Percentiles rank a stretch among this genome's conserved stretches.
Evolutionary conservation across 139 green algal genomes (phyloP).

Genomic region (Tetraselmis striata): DNA sequence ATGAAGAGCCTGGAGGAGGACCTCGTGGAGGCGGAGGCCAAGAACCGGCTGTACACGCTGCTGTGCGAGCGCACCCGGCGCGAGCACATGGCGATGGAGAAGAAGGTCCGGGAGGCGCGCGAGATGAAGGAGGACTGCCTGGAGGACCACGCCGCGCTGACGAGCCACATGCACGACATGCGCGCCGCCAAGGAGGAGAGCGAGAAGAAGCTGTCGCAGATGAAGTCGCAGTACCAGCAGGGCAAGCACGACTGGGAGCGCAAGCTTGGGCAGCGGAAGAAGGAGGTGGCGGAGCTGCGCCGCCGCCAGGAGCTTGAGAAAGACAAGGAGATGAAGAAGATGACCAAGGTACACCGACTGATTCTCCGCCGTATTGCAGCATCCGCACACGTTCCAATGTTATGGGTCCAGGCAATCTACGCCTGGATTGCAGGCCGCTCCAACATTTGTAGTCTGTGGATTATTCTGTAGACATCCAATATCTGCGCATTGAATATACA

Average conservation of each 20-base stretch:
- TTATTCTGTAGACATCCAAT: too few species aligned
- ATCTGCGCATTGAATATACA: too few species aligned
- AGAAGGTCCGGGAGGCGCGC: slow-evolving; percentile 53
- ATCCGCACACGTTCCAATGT: too few species aligned
- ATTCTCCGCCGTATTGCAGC: too few species aligned
- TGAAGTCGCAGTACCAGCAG: slow-evolving; percentile 26
- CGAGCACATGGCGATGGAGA: slow-evolving; percentile 64
- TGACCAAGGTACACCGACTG: slow-evolving; percentile 8
- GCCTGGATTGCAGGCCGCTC: too few species aligned
- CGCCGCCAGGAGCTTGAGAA: slow-evolving; percentile 59
- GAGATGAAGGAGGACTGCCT: slow-evolving; percentile 51
- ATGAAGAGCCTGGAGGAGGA: slow-evolving; percentile 65
- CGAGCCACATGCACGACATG: slow-evolving; percentile 57
- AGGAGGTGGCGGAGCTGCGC: slow-evolving; percentile 71
- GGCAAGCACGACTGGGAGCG: slow-evolving; percentile 55
- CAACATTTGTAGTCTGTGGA: too few species aligned
- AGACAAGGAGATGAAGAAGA: slow-evolving; percentile 54
- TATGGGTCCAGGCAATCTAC: too few species aligned
- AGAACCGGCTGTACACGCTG: slow-evolving; percentile 71
- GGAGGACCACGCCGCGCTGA: slow-evolving; percentile 63
- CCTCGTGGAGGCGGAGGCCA: slow-evolving; percentile 71
- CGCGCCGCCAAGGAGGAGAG: slow-evolving; percentile 57
- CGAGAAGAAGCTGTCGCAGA: slow-evolving; percentile 63
- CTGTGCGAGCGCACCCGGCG: slow-evolving; percentile 69
- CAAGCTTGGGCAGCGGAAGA: slow-evolving; percentile 56